Conservation (phyloP, 2,329 filamentous ascomycete species). For the Penicillium sp. region DNA sequence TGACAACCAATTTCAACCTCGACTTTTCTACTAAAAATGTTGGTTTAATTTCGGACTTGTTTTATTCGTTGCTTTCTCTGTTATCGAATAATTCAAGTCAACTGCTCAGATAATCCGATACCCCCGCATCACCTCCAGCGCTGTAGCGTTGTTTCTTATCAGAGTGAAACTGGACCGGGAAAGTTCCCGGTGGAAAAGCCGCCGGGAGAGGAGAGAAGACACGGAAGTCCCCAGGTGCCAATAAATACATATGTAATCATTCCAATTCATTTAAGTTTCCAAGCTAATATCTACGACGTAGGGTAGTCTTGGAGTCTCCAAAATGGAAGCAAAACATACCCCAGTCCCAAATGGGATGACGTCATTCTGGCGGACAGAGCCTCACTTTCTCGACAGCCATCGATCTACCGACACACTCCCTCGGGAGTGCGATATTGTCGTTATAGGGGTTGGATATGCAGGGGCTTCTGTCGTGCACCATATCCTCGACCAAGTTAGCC, state of each 20-base stretch:
- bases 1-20: no score
- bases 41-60: not conserved
- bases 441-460: constrained; percentile 48
- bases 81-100: no score
- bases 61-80: not conserved
- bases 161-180: not conserved
- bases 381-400: constrained; percentile 42
- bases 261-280: not conserved
- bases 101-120: not conserved
- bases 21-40: not conserved
- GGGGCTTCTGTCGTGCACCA: constrained; percentile 45
- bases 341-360: constrained; percentile 25
- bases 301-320: not conserved
- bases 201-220: not conserved
- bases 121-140: not conserved
- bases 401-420: constrained; percentile 42
- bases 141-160: not conserved
- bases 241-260: not conserved
- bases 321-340: constrained; percentile 16
- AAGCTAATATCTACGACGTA: not conserved
- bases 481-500: constrained; percentile 29
- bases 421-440: constrained; percentile 40
- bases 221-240: not conserved
- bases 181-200: constrained; percentile 4
- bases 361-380: constrained; percentile 47